Base-by-base conservation (phyloP, 1,284 basidiomycete genomes). In the Tetrapyrgos nigripes region DNA sequence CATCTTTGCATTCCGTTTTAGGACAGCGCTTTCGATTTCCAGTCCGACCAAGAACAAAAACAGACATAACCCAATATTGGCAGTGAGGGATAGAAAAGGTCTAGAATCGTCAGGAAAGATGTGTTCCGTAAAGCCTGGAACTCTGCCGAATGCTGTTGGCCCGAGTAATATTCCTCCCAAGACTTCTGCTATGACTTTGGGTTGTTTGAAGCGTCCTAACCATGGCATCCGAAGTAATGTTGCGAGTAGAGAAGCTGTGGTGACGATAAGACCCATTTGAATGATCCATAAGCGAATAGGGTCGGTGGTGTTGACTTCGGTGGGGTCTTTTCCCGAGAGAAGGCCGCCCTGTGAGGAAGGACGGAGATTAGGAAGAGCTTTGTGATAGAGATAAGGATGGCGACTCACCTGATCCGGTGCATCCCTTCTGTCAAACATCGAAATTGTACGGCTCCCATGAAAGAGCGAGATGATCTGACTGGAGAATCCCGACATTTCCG, bases 1-100 rank as follows among this genome's bases (percentile, higher is more conserved):
- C 23, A 76, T 67, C 17, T 74, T 74, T 3, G 76, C 82, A 70
- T 85, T 85, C 33, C 78, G 83, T 26, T 66, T 67, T 71, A 94
- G 87, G 46, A 92, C 71, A 2, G 72, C 85, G 2, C 74, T 57
- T 3, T 79, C 76, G 47, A 82, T 76, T 27, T 77, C 93, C 33
- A 94, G 81, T 4, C 97, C 97, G 47, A 98, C 91, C 55, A 96
- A 83, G 76, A 97, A 97, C 4, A 97, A 83, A 76, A 96, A 96
- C 56, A 98, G 86, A 69, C 94, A 93, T 14, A 97, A 84, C 21
- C 97, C 96, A 62, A 98, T 92, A 65, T 92, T 96, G n/a, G 96
- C 93, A 27, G 93, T 88, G 48, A 98, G 88, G 47, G 87, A 89
- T 51, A 99, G 88, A 72, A 87, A 96, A 0, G 94, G 80, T 3